phyloP scores from a whole-genome alignment of 2,329 filamentous ascomycete species.

The Beauveria medogensis region DNA sequence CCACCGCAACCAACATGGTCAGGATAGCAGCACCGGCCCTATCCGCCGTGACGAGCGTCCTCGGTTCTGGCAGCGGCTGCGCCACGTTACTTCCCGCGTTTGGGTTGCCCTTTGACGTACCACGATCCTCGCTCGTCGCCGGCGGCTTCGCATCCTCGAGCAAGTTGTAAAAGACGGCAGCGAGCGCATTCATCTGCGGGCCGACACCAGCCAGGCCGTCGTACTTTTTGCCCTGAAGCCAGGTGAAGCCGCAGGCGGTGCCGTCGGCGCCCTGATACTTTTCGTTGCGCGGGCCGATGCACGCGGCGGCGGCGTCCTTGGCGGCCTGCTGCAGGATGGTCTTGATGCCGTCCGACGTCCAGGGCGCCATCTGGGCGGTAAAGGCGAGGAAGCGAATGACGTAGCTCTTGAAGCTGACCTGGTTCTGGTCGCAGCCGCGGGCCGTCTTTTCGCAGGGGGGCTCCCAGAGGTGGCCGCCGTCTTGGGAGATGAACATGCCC shows the following conservation, averaged over 20 bases:
- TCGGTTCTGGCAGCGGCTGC: constrained; percentile 18
- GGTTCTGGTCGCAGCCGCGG: constrained; percentile 47
- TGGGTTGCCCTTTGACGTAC: constrained; percentile 47
- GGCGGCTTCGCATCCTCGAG: constrained; percentile 35
- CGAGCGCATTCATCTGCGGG: constrained; percentile 60
- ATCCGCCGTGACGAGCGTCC: constrained; percentile 38
- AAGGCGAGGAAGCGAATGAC: constrained; percentile 57
- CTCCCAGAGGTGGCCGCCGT: constrained; percentile 49
- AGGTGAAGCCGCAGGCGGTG: constrained; percentile 60
- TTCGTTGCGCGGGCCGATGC: constrained; percentile 36
- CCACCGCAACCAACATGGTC: constrained; percentile 40
- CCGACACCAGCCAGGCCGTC: constrained; percentile 57
- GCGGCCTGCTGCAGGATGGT: constrained; percentile 44
- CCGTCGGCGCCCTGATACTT: constrained; percentile 44
- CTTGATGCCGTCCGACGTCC: constrained; percentile 40
- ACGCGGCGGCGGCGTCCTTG: constrained; percentile 41
- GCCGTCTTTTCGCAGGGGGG: constrained; percentile 51
- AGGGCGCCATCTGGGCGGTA: constrained; percentile 47
- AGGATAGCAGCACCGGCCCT: constrained; percentile 48
- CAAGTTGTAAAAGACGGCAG: constrained; percentile 54
- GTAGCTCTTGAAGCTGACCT: constrained; percentile 70
- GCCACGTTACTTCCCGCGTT: constrained; percentile 32
- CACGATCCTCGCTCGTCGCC: constrained; percentile 47
- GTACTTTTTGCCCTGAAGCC: constrained; percentile 45
- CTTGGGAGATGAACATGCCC: constrained; percentile 44